Base-by-base conservation (phyloP, 176 grass and related monocot species). In the Cenchrus americanus region DNA sequence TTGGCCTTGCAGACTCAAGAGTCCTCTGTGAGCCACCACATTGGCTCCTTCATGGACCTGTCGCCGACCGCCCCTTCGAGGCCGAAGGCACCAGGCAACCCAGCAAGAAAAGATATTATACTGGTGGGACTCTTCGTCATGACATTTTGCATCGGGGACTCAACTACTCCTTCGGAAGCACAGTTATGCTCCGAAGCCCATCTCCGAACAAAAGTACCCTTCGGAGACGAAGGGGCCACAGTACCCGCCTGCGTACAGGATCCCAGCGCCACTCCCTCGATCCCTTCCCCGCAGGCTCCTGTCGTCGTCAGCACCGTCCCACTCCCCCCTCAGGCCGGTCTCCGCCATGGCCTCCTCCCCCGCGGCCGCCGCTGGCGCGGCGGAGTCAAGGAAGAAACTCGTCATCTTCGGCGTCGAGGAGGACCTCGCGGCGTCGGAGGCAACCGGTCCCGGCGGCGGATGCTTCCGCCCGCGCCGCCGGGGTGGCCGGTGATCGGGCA, bases 371-470 rank as follows among this genome's bases (percentile, higher is more conserved):
- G 50, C 26, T 15, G 79, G 86, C 0, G 79, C 77, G 52, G 18
- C 88, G 32, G 73, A 19, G 1, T 80, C 78, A 7, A 91, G 73
- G 74, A 86, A 84, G 73, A 76, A 86, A 4, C 58, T 93, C 22
- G 62, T 69, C 32, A 82, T 93, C 7, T 95, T 95, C 76, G 85
- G 90, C 6, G 59, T 62, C 32, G 83, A 95, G 80, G 91, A 94
- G 74, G 87, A 95, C 8, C 83, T 98, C 12, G 80, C 85, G 5
- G 89, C 72, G 1, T 82, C 87, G 0, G 83, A 94, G 40, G 89
- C 87, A 41, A 5, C 40, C 15, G 42, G 42, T 49, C 64, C 54
- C 32, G 70, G 40, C 50, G 14, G 23, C 76, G 71, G 9, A 59
- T 72, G 5, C 79, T n/a, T n/a, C n/a, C 85, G 3, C 85, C 85